Percentiles rank a stretch among this genome's conserved stretches.
phyloP scores from a whole-genome alignment of 2,329 filamentous ascomycete species.

The Hirsutella rhossiliensis region DNA sequence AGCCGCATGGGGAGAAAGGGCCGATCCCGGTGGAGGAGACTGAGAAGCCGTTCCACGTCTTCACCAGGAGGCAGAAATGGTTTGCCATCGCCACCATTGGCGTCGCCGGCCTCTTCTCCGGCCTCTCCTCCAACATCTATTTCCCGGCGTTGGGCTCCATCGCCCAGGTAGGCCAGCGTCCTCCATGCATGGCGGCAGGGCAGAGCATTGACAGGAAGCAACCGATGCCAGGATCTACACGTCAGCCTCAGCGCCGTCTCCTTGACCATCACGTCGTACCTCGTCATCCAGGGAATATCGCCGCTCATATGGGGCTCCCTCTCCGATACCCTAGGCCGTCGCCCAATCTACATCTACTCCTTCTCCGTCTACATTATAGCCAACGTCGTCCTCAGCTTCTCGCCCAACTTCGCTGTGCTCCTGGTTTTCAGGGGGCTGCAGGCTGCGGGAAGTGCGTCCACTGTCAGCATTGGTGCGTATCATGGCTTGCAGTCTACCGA shows the following conservation, averaged over 20 bases:
- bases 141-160: conserved; percentile 30
- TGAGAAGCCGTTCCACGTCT: conserved; percentile 2
- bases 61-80: conserved; percentile 19
- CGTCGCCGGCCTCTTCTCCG: conserved; percentile 38
- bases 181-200: not conserved
- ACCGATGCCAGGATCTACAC: conserved; percentile 12
- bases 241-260: conserved; percentile 19
- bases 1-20: not conserved
- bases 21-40: not conserved
- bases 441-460: conserved; percentile 9
- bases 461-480: conserved; percentile 10
- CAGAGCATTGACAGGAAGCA: not conserved
- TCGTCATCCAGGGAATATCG: conserved; percentile 37
- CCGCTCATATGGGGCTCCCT: conserved; percentile 36
- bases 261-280: conserved; percentile 32
- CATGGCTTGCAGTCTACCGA: not conserved
- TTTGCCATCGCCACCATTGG: conserved; percentile 35
- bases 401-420: conserved; percentile 27
- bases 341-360: conserved; percentile 30
- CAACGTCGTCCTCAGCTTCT: conserved; percentile 33
- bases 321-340: conserved; percentile 32
- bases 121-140: conserved; percentile 39
- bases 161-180: conserved; percentile 12
- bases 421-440: conserved; percentile 25
- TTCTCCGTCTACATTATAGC: conserved; percentile 33